A percentile compares a stretch with the other conserved stretches of the same genome.
Evolutionary conservation across 352 stramenopile species (phyloP).

Genomic region (Globisporangium abappressorium): DNA sequence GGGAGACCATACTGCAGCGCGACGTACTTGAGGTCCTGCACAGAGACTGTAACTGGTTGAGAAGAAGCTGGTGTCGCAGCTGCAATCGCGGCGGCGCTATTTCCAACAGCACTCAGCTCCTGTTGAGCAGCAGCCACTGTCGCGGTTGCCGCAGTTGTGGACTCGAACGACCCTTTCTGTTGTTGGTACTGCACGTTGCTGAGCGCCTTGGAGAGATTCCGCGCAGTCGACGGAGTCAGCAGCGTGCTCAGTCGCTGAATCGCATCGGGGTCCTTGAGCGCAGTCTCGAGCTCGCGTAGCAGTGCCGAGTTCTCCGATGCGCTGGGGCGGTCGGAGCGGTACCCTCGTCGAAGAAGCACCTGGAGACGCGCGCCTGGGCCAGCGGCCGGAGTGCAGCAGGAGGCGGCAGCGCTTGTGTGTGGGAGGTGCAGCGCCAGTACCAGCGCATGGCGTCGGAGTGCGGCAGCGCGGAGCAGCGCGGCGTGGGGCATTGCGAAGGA

Average conservation of each 20-base stretch:
- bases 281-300: constrained; percentile 35
- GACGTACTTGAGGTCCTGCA: constrained; percentile 61
- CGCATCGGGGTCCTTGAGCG: constrained; percentile 33
- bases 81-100: neutral
- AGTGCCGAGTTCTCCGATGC: constrained; percentile 37
- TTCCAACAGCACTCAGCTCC: neutral
- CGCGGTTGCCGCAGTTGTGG: neutral
- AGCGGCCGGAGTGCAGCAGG: neutral
- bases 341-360: constrained; percentile 8
- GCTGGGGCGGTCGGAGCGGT: constrained; percentile 5
- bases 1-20: constrained; percentile 78
- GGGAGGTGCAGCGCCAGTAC: neutral
- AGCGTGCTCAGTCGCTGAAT: constrained; percentile 33
- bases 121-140: neutral
- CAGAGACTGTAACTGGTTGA: constrained; percentile 23
- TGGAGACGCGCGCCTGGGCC: neutral
- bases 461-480: neutral
- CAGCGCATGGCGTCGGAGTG: neutral
- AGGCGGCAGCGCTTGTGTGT: neutral
- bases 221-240: constrained; percentile 44
- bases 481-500: neutral
- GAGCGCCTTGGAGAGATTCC: constrained; percentile 50
- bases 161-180: constrained; percentile 2
- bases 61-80: neutral
- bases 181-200: constrained; percentile 18